Conservation (phyloP, 1,284 basidiomycete species). For the Pseudozyma sp. region DNA sequence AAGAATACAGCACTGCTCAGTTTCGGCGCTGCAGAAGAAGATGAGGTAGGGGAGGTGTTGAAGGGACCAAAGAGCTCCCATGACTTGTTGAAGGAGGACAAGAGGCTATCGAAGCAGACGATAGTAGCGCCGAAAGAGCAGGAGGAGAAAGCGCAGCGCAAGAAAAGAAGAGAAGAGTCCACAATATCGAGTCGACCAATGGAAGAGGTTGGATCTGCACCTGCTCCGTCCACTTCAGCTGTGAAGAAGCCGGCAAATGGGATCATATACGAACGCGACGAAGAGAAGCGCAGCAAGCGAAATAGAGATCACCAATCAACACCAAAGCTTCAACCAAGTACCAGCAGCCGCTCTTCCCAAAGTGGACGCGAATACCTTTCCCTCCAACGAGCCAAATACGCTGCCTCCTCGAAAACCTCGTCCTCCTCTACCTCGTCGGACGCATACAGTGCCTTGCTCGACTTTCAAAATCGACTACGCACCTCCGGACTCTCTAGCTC, state of each 20-base stretch:
- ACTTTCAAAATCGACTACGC: conserved; percentile 42
- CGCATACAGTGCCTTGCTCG: conserved; percentile 26
- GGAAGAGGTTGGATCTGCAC: too few relatives aligned
- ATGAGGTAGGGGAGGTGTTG: conserved; percentile 1
- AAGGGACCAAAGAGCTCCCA: conserved; percentile 62
- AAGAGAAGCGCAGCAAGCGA: too few relatives aligned
- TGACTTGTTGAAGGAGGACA: conserved; percentile 60
- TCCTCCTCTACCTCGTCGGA: conserved; percentile 11
- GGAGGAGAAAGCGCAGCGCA: background rate
- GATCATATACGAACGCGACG: too few relatives aligned
- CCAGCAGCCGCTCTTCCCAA: background rate
- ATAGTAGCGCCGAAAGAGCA: background rate
- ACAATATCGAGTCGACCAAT: too few relatives aligned
- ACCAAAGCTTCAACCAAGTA: too few relatives aligned
- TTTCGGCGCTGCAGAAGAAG: conserved; percentile 62
- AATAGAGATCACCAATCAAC: too few relatives aligned
- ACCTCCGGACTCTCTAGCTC: background rate
- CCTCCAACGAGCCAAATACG: conserved; percentile 21
- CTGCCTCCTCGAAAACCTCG: background rate
- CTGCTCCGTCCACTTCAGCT: too few relatives aligned
- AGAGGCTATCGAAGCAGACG: conserved; percentile 44
- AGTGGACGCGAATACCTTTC: conserved; percentile 9
- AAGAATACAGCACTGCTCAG: conserved; percentile 46
- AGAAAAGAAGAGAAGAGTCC: background rate
- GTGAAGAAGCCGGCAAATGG: too few relatives aligned